phyloP scores from a whole-genome alignment of 176 grass and related monocot genomes.

The Microstegium vimineum region DNA sequence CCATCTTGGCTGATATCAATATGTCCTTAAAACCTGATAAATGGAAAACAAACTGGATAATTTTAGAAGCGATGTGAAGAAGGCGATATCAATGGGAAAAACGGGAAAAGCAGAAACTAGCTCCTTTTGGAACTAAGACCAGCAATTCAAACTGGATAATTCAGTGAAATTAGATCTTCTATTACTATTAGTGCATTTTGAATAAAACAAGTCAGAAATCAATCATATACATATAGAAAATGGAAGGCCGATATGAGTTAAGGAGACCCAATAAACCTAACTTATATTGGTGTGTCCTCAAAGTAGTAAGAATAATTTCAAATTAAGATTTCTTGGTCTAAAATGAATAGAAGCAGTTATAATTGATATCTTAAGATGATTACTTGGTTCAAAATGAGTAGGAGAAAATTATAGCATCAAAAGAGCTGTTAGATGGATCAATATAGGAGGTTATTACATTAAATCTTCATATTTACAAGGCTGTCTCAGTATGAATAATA shows the following conservation, averaged over 20 bases:
- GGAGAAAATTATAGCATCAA: not conserved
- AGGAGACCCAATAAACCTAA: not conserved
- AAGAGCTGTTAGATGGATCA: not conserved
- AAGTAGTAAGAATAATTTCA: not conserved
- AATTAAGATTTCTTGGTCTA: not conserved
- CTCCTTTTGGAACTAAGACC: not conserved
- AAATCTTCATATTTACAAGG: not conserved
- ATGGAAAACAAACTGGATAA: not conserved
- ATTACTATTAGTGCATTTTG: not conserved
- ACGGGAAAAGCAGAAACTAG: not conserved
- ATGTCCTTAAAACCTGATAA: constrained; percentile 3
- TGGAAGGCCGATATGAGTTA: not conserved
- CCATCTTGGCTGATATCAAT: too few relatives aligned
- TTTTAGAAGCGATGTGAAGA: not conserved
- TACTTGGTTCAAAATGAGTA: not conserved
- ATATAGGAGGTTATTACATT: not conserved
- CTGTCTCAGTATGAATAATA: not conserved
- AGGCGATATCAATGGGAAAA: not conserved
- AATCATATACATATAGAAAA: not conserved
- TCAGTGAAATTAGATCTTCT: not conserved
- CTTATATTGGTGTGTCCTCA: not conserved
- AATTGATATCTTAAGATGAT: not conserved
- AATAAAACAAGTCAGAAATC: not conserved
- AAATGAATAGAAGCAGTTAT: not conserved
- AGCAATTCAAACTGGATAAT: not conserved